Evolutionary conservation across 2,329 filamentous ascomycete genomes (phyloP).

Genomic region (Passalora sequoiae): DNA sequence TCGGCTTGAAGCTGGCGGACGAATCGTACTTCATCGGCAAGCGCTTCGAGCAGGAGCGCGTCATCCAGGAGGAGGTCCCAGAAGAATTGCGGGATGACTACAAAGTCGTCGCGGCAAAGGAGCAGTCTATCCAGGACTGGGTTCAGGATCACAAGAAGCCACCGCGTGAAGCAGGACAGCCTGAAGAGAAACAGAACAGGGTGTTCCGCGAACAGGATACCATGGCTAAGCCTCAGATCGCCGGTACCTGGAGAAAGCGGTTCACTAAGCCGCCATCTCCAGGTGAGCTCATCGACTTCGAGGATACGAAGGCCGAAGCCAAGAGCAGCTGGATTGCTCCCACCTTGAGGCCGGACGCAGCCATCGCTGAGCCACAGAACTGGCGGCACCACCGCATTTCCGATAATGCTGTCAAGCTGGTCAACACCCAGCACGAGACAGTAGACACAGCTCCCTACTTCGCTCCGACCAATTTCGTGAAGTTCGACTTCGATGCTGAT

Average conservation of each 20-base stretch:
- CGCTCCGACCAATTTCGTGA: constrained; percentile 2
- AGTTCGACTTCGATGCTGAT: not conserved
- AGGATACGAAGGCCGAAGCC: not conserved
- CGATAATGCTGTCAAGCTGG: not conserved
- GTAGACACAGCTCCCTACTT: not conserved
- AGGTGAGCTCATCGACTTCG: not conserved
- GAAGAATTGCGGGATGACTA: not conserved
- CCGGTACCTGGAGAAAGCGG: not conserved
- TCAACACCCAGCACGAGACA: not conserved
- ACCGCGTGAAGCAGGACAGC: not conserved
- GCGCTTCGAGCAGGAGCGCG: not conserved
- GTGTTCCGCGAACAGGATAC: not conserved
- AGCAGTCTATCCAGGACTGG: not conserved
- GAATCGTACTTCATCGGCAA: not conserved
- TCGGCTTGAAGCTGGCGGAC: not conserved
- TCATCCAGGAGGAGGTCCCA: not conserved
- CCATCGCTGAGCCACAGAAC: not conserved
- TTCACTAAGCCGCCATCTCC: not conserved
- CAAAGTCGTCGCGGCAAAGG: not conserved
- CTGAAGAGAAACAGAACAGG: not conserved
- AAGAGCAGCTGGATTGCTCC: not conserved
- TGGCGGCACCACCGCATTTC: not conserved
- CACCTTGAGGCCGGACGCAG: not conserved
- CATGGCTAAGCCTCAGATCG: not conserved
- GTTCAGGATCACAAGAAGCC: not conserved